A percentile compares a stretch with the other conserved stretches of the same genome.
Evolutionary conservation across 495 filamentous ascomycete genomes (phyloP).

Genomic region (Rusavskia elegans): DNA sequence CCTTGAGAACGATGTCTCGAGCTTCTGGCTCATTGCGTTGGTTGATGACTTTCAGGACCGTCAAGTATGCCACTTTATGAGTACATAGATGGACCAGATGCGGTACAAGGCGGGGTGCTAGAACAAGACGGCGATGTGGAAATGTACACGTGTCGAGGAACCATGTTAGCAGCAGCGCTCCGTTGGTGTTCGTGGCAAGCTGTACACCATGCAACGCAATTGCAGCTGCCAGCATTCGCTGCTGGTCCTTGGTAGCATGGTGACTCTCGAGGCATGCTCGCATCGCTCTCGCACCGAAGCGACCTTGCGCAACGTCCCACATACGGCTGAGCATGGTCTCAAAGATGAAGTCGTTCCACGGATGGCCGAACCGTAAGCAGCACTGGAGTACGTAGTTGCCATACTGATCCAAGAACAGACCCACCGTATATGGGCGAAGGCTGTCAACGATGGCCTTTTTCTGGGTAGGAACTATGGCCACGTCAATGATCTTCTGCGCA

Average conservation of each 20-base stretch:
- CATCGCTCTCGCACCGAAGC: slow-evolving; percentile 92
- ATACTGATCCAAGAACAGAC: slow-evolving; percentile 91
- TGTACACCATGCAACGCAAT: slow-evolving; percentile 95
- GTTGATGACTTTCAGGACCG: slow-evolving; percentile 96
- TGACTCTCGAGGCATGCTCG: slow-evolving; percentile 94
- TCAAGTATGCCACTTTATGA: slow-evolving; percentile 96
- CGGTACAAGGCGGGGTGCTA: slow-evolving; percentile 83
- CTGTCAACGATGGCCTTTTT: slow-evolving; percentile 72
- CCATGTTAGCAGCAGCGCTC: slow-evolving; percentile 88
- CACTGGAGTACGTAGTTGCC: slow-evolving; percentile 97
- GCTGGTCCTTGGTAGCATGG: slow-evolving; percentile 86
- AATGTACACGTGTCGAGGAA: slow-evolving; percentile 98
- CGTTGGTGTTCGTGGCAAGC: slow-evolving; percentile 90
- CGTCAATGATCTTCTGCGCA: slow-evolving; percentile 97
- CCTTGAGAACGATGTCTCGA: slow-evolving; percentile 78
- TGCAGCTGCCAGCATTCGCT: slow-evolving; percentile 82
- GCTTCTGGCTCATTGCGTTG: slow-evolving; percentile 90
- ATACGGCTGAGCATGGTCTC: slow-evolving; percentile 90
- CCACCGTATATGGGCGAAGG: slow-evolving; percentile 69
- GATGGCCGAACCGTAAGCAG: slow-evolving; percentile 75
- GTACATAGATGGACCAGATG: slow-evolving; percentile 96
- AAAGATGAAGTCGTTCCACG: slow-evolving; percentile 92
- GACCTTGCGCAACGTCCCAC: slow-evolving; percentile 87
- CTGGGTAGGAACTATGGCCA: slow-evolving; percentile 69
- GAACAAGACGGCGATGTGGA: slow-evolving; percentile 75